Conservation (phyloP, 805 yeast species). For the Candida caryicola region DNA sequence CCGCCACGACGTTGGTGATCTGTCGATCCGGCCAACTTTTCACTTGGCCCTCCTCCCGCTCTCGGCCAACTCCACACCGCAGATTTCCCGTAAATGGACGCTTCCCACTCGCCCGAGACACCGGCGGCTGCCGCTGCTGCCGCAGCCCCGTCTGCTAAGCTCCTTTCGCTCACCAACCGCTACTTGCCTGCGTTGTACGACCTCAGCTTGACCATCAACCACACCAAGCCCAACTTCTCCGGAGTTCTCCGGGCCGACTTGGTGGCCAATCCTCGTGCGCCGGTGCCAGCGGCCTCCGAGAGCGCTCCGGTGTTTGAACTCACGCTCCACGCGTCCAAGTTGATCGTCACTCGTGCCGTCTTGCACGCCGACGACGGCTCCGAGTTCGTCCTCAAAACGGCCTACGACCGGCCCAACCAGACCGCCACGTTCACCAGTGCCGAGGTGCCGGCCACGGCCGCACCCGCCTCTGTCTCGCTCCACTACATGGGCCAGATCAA, state of each 20-base stretch:
- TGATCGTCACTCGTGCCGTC: conserved; percentile 36
- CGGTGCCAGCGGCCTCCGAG: no score
- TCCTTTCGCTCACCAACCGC: conserved; percentile 30
- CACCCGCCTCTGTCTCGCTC: conserved; percentile 20
- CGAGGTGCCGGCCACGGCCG: conserved; percentile 6
- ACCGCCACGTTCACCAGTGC: conserved; percentile 28
- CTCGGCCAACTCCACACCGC: no score
- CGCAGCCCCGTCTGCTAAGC: background rate
- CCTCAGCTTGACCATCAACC: conserved; percentile 38
- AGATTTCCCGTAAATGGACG: no score
- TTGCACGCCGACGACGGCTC: conserved; percentile 13
- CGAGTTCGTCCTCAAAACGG: conserved; percentile 21
- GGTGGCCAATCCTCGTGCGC: conserved; percentile 18
- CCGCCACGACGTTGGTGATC: no score
- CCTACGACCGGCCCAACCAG: conserved; percentile 42
- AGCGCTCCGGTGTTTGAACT: conserved; percentile 15
- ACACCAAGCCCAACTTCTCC: conserved; percentile 45
- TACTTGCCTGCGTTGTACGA: conserved; percentile 40
- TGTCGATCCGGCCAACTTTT: no score
- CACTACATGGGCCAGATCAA: conserved; percentile 52
- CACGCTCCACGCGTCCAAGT: conserved; percentile 40
- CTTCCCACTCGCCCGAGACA: no score
- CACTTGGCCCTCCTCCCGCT: no score
- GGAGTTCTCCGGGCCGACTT: conserved; percentile 39
- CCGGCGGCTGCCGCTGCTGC: no score